Evolutionary conservation across 1,284 basidiomycete species (phyloP), one percentile per base, ranked within the genome.

Genomic region (Fomitopsis schrenkii): DNA sequence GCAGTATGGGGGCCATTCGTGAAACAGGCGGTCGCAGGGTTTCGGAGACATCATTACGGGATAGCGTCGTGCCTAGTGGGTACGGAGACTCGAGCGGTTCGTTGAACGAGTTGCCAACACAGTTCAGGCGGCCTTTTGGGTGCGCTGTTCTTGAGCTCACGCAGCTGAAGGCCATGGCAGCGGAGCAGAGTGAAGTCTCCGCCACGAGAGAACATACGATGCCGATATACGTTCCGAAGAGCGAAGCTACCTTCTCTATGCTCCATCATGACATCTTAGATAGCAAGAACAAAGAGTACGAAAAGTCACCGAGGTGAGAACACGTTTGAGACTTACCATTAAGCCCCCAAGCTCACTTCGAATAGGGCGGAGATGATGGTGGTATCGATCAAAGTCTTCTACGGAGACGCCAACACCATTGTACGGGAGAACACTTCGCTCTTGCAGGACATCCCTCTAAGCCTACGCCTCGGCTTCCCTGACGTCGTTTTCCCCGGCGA

Each of bases 401-500:
- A 92, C 56, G 97, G 96, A 36, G 87, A 94, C 62, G 83, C 87
- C 1, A 75, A 81, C 33, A 87, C 86, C 0, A 85, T 97, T 64
- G 81, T 94, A 15, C 85, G 85, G 57, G 94, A 97, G 73, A 94
- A 97, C 73, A 90, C 92, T 5, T 91, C 91, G 1, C 77, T 97
- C n/a, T 80, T 98, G 22, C 88, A 91, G 61, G 93, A 92, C 65
- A 85, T 87, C 5, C 90, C 95, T 0, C 82, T 90, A 42, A 95
- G 95, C 1, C 79, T 91, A 19, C 90, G 95, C 6, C 86, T 99
- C n/a, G 95, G 95, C 33, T 99, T 99, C 72, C 93, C 96, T 0
- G 97, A 98, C 68, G 95, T 97, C 1, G 95, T 97, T 9, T 95
- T 96, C 71, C 96, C 96, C 1, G 94, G 93, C 8, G 91, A 95